These are phyloP conservation scores for Aspergillus latus DNA, from an alignment of 2,329 filamentous ascomycete species.

Conservation along the genomic window DNA sequence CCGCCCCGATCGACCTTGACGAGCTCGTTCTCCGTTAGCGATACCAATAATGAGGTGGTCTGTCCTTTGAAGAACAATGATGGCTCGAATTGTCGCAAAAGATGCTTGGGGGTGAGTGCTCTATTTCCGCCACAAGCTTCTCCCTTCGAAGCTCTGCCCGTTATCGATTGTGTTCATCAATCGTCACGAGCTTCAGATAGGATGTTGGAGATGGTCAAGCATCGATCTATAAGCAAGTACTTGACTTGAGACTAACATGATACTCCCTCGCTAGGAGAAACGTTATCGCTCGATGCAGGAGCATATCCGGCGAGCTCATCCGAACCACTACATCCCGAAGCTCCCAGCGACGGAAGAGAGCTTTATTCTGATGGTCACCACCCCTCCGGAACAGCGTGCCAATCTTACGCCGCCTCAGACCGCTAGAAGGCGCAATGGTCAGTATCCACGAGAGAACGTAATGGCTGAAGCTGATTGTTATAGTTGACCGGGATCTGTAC, in stretches of 20 bases:
- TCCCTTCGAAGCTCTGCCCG: slow-evolving; percentile 4
- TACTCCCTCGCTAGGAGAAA: slow-evolving; percentile 66
- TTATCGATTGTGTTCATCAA: slow-evolving; percentile 13
- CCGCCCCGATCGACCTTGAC: slow-evolving; percentile 84
- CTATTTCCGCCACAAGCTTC: slow-evolving; percentile 10
- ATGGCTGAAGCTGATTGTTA: slow-evolving; percentile 13
- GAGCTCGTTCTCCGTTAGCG: slow-evolving; percentile 86
- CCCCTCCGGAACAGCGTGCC: slow-evolving; percentile 72
- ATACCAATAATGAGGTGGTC: slow-evolving; percentile 93
- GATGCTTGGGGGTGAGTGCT: slow-evolving; percentile 91
- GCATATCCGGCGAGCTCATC: slow-evolving; percentile 95
- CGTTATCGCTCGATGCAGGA: slow-evolving; percentile 98
- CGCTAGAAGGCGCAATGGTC: slow-evolving; percentile 38
- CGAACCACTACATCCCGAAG: slow-evolving; percentile 96
- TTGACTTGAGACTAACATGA: slow-evolving; percentile 11
- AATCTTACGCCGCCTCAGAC: slow-evolving; percentile 49
- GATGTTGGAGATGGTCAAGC: not conserved
- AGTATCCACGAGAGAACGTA: slow-evolving; percentile 27
- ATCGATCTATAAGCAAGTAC: slow-evolving; percentile 12
- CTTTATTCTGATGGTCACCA: slow-evolving; percentile 94
- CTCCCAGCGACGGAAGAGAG: slow-evolving; percentile 97
- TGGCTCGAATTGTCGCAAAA: slow-evolving; percentile 93
- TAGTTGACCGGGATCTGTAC: slow-evolving; percentile 66
- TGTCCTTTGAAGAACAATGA: slow-evolving; percentile 95
- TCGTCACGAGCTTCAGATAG: not conserved